Conservation (phyloP, 768 basidiomycete species). For the Rhizopogon vulgaris region DNA sequence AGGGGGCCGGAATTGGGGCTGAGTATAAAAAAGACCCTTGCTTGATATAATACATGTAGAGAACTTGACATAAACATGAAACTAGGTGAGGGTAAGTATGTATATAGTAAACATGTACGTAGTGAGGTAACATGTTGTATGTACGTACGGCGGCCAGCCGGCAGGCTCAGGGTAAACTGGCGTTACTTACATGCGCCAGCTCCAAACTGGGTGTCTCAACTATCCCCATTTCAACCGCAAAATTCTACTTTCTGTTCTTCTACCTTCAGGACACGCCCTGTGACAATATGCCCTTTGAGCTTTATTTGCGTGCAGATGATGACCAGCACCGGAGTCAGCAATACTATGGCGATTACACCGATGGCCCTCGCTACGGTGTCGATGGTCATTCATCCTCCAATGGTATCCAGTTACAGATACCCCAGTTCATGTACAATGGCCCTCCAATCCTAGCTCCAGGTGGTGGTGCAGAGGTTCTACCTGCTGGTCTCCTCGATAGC, state of each 20-base stretch:
- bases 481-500: constrained; percentile 32
- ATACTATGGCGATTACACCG: constrained; percentile 9
- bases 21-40: too few relatives aligned
- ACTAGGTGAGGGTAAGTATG: too few relatives aligned
- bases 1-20: too few relatives aligned
- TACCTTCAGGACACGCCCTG: not conserved
- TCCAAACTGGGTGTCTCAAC: not conserved
- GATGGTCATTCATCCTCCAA: constrained; percentile 11
- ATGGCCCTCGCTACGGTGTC: constrained; percentile 5
- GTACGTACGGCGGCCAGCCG: not conserved
- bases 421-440: constrained; percentile 53
- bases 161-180: not conserved
- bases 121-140: not conserved
- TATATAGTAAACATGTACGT: too few relatives aligned
- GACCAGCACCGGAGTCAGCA: constrained; percentile 6
- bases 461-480: constrained; percentile 71
- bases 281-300: constrained; percentile 37
- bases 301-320: constrained; percentile 28
- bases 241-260: not conserved
- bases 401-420: constrained; percentile 52
- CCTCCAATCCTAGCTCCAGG: constrained; percentile 61
- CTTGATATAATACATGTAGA: too few relatives aligned
- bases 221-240: not conserved
- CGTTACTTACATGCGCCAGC: not conserved
- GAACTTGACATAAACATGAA: too few relatives aligned